Evolutionary conservation across 2,329 filamentous ascomycete species (phyloP), one percentile per base, ranked within the genome.

Genomic region (Hymenoscyphus albidus): DNA sequence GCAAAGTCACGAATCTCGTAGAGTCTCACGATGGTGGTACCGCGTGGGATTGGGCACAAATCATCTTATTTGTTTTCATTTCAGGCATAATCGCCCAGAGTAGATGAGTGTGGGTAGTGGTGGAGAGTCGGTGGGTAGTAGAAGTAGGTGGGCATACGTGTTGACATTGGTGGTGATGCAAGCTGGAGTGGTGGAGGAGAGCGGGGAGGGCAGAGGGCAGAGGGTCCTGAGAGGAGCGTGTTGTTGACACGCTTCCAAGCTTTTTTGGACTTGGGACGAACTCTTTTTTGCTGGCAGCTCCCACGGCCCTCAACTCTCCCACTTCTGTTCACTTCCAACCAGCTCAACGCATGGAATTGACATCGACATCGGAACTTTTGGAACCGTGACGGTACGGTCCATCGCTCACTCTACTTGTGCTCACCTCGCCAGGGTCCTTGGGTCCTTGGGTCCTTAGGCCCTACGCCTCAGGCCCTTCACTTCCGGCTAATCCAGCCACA

Each of bases 1-100:
- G 55, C 32, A 57, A 57, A 31, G 55, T 57, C 31, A 38, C 32
- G 55, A 57, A 57, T 14, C 55, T 35, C 27, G 31, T 27, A 57
- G 55, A 22, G 55, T 57, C 18, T 57, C 27, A 32, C 32, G 27
- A 35, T 57, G 27, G 31, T 57, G 55, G 31, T 35, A 38, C 55
- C n/a, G 55, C 55, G 27, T 57, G 13, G 55, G 55, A 57, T 57
- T 57, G 55, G 55, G 55, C 35, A 18, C 27, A 35, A 57, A 35
- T 38, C 32, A 38, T 57, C 27, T 57, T 38, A 57, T 57, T 57
- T 57, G 55, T 57, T 57, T 57, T 57, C 13, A 57, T 35, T 57
- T 56, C 14, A 57, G 55, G 31, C 31, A 56, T 38, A 57, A 57
- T 57, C 55, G 55, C 55, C 55, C 55, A 57, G 55, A 57, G 55